Percentiles rank a stretch among this genome's conserved stretches.
phyloP scores from a whole-genome alignment of 129 eudicot species.

The Flaveria ramosissima region DNA sequence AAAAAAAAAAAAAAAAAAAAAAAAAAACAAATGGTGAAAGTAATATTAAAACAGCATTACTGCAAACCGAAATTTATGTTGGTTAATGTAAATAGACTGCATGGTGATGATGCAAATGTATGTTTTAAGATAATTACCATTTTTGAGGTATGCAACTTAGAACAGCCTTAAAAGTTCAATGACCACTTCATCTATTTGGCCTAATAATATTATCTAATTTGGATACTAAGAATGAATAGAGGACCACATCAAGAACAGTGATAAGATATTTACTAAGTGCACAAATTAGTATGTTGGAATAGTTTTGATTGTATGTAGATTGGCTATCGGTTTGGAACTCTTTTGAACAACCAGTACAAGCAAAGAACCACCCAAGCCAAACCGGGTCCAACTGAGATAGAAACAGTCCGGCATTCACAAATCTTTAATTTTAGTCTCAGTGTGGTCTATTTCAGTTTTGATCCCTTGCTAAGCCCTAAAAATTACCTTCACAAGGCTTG shows the following conservation, averaged over 20 bases:
- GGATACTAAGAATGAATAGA: not conserved
- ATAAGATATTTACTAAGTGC: too few species aligned
- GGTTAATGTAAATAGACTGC: not conserved
- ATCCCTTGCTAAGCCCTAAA: not conserved
- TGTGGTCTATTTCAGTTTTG: not conserved
- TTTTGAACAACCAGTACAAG: too few species aligned
- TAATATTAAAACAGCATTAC: not conserved
- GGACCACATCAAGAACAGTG: too few species aligned
- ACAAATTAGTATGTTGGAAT: too few species aligned
- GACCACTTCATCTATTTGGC: not conserved
- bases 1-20: too few species aligned
- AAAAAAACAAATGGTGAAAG: not conserved
- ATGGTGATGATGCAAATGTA: not conserved
- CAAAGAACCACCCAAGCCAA: too few species aligned
- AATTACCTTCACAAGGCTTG: conserved; percentile 81
- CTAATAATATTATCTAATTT: not conserved
- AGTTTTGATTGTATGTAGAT: too few species aligned
- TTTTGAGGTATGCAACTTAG: not conserved
- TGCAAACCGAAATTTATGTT: not conserved
- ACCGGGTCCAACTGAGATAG: too few species aligned
- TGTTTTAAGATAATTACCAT: not conserved
- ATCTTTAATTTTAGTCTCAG: not conserved
- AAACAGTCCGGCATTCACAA: too few species aligned
- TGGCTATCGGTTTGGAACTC: too few species aligned
- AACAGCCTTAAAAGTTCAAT: not conserved